These are phyloP conservation scores for Lactifluus rugatus DNA, from an alignment of 768 basidiomycete species.

Conservation along the genomic window DNA sequence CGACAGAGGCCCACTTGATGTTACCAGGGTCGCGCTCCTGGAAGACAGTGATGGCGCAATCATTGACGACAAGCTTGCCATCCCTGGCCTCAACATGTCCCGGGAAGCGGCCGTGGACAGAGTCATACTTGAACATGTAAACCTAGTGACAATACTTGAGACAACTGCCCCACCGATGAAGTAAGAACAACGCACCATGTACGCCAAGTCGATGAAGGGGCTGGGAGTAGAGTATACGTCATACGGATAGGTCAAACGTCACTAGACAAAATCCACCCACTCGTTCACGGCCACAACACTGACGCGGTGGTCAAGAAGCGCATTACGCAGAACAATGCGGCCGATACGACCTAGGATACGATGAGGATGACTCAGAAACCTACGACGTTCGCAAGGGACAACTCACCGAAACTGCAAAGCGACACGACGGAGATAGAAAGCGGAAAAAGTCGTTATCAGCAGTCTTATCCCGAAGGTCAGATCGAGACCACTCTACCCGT, in stretches of 20 bases:
- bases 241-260: not conserved
- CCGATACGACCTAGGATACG: conserved; percentile 96
- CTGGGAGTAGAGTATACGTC: conserved; percentile 30
- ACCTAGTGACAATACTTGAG: conserved; percentile 38
- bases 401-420: conserved; percentile 56
- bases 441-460: conserved; percentile 3
- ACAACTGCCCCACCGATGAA: not conserved
- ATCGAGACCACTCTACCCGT: conserved; percentile 59
- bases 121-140: conserved; percentile 98
- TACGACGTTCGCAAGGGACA: not conserved
- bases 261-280: conserved; percentile 35
- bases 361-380: not conserved
- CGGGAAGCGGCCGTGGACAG: conserved; percentile 88
- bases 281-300: conserved; percentile 94
- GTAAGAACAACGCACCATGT: conserved; percentile 63
- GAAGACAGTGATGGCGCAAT: conserved; percentile 67
- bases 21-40: conserved; percentile 78
- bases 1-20: conserved; percentile 74
- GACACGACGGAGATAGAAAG: conserved; percentile 13
- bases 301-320: conserved; percentile 61
- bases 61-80: conserved; percentile 82
- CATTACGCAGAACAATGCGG: conserved; percentile 96
- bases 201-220: conserved; percentile 93
- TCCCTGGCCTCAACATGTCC: conserved; percentile 74
- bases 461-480: not conserved